These are phyloP conservation scores for Fusarium sp. DNA, from an alignment of 2,329 filamentous ascomycete genomes.

Conservation along the genomic window DNA sequence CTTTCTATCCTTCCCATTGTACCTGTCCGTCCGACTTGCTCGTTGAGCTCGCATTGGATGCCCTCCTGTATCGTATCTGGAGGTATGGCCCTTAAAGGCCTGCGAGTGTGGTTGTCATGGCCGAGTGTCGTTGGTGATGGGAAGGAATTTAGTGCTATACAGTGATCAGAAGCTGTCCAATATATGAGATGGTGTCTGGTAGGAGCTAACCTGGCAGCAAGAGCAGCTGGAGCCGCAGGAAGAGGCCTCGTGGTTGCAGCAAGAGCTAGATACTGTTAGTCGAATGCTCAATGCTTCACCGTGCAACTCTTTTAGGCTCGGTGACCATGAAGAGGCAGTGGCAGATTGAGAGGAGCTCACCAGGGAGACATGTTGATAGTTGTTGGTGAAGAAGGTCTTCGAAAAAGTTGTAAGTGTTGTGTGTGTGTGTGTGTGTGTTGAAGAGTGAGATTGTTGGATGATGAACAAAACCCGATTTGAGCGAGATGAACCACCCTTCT, in stretches of 20 bases:
- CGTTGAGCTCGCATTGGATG: not conserved
- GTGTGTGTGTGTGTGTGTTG: constrained; percentile 25
- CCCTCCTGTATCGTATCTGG: constrained; percentile 9
- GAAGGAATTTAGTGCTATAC: constrained; percentile 40
- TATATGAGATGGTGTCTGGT: rapidly evolving
- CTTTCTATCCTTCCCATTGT: constrained; percentile 12
- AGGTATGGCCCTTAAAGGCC: constrained; percentile 20
- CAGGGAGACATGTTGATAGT: constrained; percentile 44
- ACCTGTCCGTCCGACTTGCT: constrained; percentile 12
- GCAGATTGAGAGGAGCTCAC: constrained; percentile 21
- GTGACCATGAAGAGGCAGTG: not conserved
- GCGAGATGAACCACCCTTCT: constrained; percentile 33
- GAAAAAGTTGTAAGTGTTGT: constrained; percentile 31
- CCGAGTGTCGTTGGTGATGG: constrained; percentile 24
- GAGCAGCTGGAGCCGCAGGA: constrained; percentile 32
- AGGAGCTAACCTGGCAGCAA: constrained; percentile 38
- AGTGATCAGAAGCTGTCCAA: constrained; percentile 6
- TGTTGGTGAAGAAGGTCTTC: constrained; percentile 38
- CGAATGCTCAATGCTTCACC: not conserved
- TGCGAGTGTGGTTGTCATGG: not conserved
- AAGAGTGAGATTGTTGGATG: constrained; percentile 37
- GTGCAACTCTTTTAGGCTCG: not conserved
- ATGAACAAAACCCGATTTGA: constrained; percentile 23
- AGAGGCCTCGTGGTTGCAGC: constrained; percentile 36
- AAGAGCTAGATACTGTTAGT: constrained; percentile 28